Evolutionary conservation across 2,329 filamentous ascomycete genomes (phyloP).

Genomic region (Apiospora kogelbergensis): DNA sequence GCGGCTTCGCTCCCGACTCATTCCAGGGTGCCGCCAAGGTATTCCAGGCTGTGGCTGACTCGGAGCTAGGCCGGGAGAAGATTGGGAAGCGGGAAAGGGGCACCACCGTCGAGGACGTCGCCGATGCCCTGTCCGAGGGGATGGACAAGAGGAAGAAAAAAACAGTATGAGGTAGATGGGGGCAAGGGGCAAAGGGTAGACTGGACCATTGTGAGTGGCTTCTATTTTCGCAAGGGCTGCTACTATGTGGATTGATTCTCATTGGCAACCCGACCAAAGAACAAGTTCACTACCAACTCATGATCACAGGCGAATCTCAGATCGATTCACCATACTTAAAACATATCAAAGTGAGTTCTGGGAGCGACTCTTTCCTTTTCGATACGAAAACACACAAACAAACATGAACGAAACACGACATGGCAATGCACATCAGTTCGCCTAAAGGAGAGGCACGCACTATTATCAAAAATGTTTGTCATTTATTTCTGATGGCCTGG

Average conservation of each 20-base stretch:
- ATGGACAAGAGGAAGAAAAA: constrained; percentile 32
- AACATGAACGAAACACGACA: not conserved
- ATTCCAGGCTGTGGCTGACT: constrained; percentile 61
- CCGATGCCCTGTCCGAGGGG: constrained; percentile 35
- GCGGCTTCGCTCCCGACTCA: constrained; percentile 56
- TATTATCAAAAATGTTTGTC: not conserved
- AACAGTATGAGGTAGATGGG: not conserved
- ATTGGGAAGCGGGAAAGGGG: constrained; percentile 56
- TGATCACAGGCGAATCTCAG: not conserved
- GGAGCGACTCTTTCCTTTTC: too few species aligned
- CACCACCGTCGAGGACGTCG: constrained; percentile 57
- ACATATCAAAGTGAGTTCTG: not conserved
- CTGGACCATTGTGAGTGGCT: not conserved
- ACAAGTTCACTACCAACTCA: not conserved
- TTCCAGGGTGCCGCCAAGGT: constrained; percentile 62
- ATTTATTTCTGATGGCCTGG: constrained; percentile 9
- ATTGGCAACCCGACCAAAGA: too few species aligned
- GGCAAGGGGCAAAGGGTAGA: not conserved
- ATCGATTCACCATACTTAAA: too few species aligned
- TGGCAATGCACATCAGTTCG: not conserved
- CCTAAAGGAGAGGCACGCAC: constrained; percentile 24
- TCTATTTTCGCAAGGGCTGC: not conserved
- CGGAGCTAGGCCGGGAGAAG: constrained; percentile 59
- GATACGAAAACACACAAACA: not conserved
- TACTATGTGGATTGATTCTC: not conserved